Evolutionary conservation across 202 grass and related monocot species (phyloP), one percentile per base, ranked within the genome.

Genomic region (Brachypodium distachyon): DNA sequence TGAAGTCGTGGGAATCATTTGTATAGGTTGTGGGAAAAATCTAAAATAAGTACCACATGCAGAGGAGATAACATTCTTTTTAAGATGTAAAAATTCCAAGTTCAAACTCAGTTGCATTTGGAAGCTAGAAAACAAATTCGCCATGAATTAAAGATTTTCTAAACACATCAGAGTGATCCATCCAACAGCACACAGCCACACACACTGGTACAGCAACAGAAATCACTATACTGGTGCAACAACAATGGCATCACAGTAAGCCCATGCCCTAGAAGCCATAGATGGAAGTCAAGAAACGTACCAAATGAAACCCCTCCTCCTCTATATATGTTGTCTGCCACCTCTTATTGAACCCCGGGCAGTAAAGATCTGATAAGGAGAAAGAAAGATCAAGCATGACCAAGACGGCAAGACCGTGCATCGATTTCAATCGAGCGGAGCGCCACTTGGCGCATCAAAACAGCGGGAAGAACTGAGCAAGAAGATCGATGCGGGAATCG

Each of bases 211-310:
- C 1, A 25, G 14, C 27, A 18, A 6, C 33, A 36, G 4, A 58
- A 42, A 32, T 31, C 52, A 32, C 55, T 73, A 4, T 4, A 42
- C 12, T 42, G 9, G 28, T n/a, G 40, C 10, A 57, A 67, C 29
- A 59, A 33, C 48, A 47, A 36, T 19, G 42, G 3, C 26, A 39
- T 66, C 80, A 47, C 46, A 46, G 19, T 13, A 66, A 37, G n/a
- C n/a, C n/a, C n/a, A n/a, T n/a, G n/a, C n/a, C n/a, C n/a, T n/a
- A n/a, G n/a, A 61, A 77, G 18, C 29, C 12, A 47, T 6, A 68
- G 5, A 50, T 9, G 5, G 34, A 7, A 67, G 64, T 33, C 53
- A 63, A 82, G 27, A 80, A 39, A 80, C 70, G 14, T 70, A 84
- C 81, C 69, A 4, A 31, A 68, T 51, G 12, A 60, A 68, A 53